Evolutionary conservation across 257 asterid species (phyloP).

Genomic region (Capsicum rhomboideum): DNA sequence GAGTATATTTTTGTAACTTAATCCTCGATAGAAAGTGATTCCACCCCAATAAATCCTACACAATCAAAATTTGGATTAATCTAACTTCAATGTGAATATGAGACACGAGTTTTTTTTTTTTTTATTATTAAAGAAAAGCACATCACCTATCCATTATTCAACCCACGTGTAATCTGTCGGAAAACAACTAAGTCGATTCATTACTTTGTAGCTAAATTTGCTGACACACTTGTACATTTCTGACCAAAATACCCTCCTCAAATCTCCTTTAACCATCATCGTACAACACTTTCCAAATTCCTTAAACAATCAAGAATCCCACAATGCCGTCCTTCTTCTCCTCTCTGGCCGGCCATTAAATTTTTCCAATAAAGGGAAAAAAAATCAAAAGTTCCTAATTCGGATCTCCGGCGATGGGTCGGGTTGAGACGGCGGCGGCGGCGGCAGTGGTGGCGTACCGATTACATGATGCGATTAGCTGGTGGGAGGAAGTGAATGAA

Average conservation of each 20-base stretch:
- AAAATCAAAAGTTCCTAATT: neutral
- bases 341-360: slow-evolving; percentile 21
- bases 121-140: no score
- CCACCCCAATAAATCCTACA: fast-evolving
- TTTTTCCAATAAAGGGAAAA: neutral
- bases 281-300: neutral
- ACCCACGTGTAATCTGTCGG: slow-evolving; percentile 4
- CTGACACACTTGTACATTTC: neutral
- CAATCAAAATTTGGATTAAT: neutral
- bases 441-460: slow-evolving; percentile 38
- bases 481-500: slow-evolving; percentile 77
- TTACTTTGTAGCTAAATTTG: neutral
- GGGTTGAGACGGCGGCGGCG: slow-evolving; percentile 30
- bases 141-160: neutral
- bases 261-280: neutral
- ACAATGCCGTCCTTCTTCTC: neutral
- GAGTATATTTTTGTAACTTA: neutral
- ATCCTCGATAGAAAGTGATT: neutral
- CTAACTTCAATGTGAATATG: neutral
- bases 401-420: slow-evolving; percentile 36
- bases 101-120: no score
- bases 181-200: neutral
- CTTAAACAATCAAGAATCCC: neutral
- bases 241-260: neutral
- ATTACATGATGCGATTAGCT: slow-evolving; percentile 54